Conservation (phyloP, 257 asterid genomes). For the Salvia rosmarinus region DNA sequence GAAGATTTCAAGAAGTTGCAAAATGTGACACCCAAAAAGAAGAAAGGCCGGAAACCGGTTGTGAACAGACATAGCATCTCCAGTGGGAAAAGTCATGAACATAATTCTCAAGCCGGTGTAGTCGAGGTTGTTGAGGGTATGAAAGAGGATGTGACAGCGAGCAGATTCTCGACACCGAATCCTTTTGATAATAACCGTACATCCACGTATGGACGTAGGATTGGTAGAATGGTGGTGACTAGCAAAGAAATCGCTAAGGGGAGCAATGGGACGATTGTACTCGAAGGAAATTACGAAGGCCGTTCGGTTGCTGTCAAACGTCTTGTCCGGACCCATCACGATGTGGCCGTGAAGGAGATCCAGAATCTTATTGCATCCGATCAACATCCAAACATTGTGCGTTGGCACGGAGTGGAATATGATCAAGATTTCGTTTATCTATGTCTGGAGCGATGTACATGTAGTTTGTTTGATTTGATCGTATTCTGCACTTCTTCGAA, state of each 20-base stretch:
- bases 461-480: constrained; percentile 71
- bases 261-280: constrained; percentile 87
- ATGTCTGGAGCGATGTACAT: constrained; percentile 76
- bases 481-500: constrained; percentile 43
- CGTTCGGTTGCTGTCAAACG: constrained; percentile 92
- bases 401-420: constrained; percentile 87
- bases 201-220: constrained; percentile 54
- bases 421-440: constrained; percentile 85
- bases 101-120: constrained; percentile 24
- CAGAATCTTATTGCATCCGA: constrained; percentile 90
- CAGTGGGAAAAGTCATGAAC: constrained; percentile 38
- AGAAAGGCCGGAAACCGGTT: constrained; percentile 60
- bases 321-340: constrained; percentile 81
- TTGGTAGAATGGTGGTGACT: constrained; percentile 67
- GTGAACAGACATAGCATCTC: constrained; percentile 39
- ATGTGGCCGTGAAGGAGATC: constrained; percentile 84
- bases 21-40: constrained; percentile 53
- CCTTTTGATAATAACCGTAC: constrained; percentile 30
- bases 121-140: constrained; percentile 27
- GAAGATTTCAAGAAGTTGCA: constrained; percentile 51
- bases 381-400: constrained; percentile 84
- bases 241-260: constrained; percentile 81
- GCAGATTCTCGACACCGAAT: constrained; percentile 32
- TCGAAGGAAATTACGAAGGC: constrained; percentile 84
- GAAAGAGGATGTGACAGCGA: constrained; percentile 31